A percentile compares a stretch with the other conserved stretches of the same genome.
Conservation (phyloP, 2,329 filamentous ascomycete species). For the Samsoniella hepiali region DNA sequence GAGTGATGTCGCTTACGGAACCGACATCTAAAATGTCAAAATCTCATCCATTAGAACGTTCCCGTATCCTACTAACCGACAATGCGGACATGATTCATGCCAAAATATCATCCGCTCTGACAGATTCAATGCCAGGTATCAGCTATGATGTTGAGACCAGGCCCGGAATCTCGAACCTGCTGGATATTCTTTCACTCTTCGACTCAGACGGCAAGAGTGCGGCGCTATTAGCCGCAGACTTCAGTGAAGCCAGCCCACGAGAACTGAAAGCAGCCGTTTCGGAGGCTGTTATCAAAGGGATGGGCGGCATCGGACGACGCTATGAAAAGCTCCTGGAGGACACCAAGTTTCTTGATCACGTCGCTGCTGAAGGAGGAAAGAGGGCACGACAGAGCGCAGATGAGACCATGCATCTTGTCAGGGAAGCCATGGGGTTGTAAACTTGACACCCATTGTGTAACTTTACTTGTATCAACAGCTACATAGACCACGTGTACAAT, state of each 20-base stretch:
- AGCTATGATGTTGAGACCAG: conserved; percentile 67
- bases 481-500: background rate
- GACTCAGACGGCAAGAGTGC: conserved; percentile 42
- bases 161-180: conserved; percentile 83
- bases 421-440: conserved; percentile 49
- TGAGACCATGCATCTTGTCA: conserved; percentile 53
- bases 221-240: conserved; percentile 38
- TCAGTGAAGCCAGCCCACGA: conserved; percentile 36
- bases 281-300: conserved; percentile 50
- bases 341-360: conserved; percentile 52
- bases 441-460: background rate
- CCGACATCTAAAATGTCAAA: conserved; percentile 93
- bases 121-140: conserved; percentile 66
- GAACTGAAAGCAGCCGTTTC: conserved; percentile 53
- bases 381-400: conserved; percentile 62
- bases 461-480: background rate
- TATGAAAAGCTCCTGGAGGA: conserved; percentile 51
- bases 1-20: conserved; percentile 84
- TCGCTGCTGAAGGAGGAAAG: conserved; percentile 56
- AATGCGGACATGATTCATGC: conserved; percentile 56
- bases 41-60: conserved; percentile 67
- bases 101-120: conserved; percentile 72
- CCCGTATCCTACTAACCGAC: conserved; percentile 82
- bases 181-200: conserved; percentile 75
- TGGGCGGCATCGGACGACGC: conserved; percentile 53